phyloP scores from a whole-genome alignment of 1,139 yeast species.

The Geotrichum restrictum region DNA sequence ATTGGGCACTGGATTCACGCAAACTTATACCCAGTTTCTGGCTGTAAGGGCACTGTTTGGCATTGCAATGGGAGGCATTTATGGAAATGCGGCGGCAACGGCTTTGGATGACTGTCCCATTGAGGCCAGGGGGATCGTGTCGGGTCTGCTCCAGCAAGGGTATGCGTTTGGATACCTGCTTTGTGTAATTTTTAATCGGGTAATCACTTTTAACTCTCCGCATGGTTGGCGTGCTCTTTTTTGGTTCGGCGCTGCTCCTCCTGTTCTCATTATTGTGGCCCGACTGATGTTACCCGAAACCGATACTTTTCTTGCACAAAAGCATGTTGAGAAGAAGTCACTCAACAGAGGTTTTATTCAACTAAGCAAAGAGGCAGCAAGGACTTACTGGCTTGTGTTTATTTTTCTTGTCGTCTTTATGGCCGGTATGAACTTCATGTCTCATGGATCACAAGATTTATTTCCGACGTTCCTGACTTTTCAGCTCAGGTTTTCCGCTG shows the following conservation, averaged over 20 bases:
- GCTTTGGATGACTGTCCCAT: constrained; percentile 65
- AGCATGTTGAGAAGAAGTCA: constrained; percentile 35
- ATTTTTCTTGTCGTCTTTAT: constrained; percentile 52
- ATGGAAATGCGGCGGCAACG: constrained; percentile 63
- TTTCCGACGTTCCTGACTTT: constrained; percentile 60
- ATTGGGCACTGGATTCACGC: constrained; percentile 68
- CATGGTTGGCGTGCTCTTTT: constrained; percentile 72
- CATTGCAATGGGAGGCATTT: constrained; percentile 66
- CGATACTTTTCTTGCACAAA: constrained; percentile 45
- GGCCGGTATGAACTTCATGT: constrained; percentile 65
- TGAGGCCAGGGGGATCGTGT: constrained; percentile 55
- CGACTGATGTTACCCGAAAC: constrained; percentile 59
- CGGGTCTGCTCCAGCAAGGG: constrained; percentile 69
- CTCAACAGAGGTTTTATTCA: constrained; percentile 33
- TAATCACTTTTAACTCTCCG: constrained; percentile 47
- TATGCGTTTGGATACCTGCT: constrained; percentile 66
- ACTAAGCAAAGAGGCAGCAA: constrained; percentile 34
- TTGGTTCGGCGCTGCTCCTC: constrained; percentile 76
- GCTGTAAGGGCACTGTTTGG: constrained; percentile 69
- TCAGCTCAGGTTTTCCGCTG: constrained; percentile 49
- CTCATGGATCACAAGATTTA: constrained; percentile 72
- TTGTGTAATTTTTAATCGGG: constrained; percentile 59
- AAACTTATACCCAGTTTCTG: constrained; percentile 59
- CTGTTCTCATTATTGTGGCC: constrained; percentile 54
- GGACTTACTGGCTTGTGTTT: constrained; percentile 41